A percentile compares a stretch with the other conserved stretches of the same genome.
phyloP scores from a whole-genome alignment of 192 early-diverging fungal species.

The Rhizoclosmatium globosum region DNA sequence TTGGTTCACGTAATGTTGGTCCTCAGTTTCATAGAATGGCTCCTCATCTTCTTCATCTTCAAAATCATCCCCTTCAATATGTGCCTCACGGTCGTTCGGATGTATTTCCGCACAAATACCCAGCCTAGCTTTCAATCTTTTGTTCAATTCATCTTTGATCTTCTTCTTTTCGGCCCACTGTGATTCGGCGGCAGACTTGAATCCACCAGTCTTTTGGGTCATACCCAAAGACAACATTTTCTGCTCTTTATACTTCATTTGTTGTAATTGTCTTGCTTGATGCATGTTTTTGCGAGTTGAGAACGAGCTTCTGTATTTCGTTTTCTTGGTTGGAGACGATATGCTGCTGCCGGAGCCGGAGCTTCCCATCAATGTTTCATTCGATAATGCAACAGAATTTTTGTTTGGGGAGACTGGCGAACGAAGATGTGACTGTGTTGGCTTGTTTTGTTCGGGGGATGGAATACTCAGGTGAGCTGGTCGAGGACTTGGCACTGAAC shows the following conservation, averaged over 20 bases:
- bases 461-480: background rate
- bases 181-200: background rate
- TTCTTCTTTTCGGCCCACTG: background rate
- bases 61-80: background rate
- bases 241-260: background rate
- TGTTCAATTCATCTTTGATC: background rate
- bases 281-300: constrained; percentile 27
- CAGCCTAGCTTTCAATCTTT: background rate
- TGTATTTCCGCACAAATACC: background rate
- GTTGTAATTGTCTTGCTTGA: background rate
- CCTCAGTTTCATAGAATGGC: background rate
- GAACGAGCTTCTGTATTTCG: constrained; percentile 19
- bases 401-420: too few species aligned
- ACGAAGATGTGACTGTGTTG: background rate
- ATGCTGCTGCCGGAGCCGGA: too few species aligned
- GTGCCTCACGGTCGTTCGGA: background rate
- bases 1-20: too few species aligned
- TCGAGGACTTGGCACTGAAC: background rate
- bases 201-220: background rate
- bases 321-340: background rate
- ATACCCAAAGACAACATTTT: background rate
- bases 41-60: background rate
- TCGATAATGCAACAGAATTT: too few species aligned
- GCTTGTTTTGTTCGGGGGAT: background rate
- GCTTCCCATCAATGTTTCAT: too few species aligned